phyloP scores from a whole-genome alignment of 2,329 filamentous ascomycete genomes.

The Fusarium irregulare region DNA sequence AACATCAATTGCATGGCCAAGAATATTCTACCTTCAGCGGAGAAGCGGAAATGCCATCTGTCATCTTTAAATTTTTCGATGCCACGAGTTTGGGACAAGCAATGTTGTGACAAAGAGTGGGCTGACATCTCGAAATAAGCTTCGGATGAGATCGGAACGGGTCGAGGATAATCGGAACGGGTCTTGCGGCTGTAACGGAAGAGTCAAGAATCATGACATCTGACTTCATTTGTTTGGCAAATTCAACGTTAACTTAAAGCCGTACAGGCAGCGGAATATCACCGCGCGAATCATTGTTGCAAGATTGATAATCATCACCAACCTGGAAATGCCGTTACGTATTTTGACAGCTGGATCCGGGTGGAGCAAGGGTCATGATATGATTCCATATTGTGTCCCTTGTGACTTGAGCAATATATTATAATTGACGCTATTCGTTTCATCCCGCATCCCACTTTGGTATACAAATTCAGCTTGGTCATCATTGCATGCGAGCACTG shows the following conservation, averaged over 20 bases:
- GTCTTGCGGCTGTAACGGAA: conserved; percentile 29
- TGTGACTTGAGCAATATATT: background rate
- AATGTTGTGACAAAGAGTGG: conserved; percentile 45
- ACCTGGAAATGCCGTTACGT: conserved; percentile 19
- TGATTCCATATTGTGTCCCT: conserved; percentile 8
- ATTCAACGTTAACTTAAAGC: background rate
- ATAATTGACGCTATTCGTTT: background rate
- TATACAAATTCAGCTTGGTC: background rate
- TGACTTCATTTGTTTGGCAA: background rate
- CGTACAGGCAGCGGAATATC: background rate
- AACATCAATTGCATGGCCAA: background rate
- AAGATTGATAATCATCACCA: conserved; percentile 37
- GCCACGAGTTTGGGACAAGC: conserved; percentile 26
- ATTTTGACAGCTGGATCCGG: background rate
- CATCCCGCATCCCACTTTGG: background rate
- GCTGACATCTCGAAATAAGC: conserved; percentile 32
- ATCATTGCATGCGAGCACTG: conserved; percentile 2
- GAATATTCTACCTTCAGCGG: conserved; percentile 20
- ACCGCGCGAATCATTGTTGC: conserved; percentile 21
- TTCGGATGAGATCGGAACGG: conserved; percentile 44
- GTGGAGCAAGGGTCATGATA: conserved; percentile 5
- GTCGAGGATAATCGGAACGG: conserved; percentile 40
- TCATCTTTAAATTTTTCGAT: conserved; percentile 19
- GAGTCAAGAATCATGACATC: background rate
- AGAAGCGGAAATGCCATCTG: conserved; percentile 45